Evolutionary conservation across 2,329 filamentous ascomycete species (phyloP).

Genomic region (Ophiostoma himal-ulmi): DNA sequence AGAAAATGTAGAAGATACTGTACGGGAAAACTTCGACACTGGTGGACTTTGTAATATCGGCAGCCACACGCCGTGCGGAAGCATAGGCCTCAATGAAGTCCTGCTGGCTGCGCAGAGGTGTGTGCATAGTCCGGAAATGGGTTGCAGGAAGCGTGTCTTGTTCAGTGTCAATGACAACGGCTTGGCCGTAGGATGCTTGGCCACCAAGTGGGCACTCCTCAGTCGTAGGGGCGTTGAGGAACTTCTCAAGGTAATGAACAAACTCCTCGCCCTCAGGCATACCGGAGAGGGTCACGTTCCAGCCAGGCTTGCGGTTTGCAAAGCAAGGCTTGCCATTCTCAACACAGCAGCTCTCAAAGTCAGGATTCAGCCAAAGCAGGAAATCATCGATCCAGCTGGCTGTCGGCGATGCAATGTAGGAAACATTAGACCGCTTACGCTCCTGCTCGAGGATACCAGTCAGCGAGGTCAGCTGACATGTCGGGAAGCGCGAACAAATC

Average conservation of each 20-base stretch:
- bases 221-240: constrained; percentile 72
- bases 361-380: constrained; percentile 92
- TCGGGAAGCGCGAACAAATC: constrained; percentile 84
- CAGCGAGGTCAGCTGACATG: constrained; percentile 76
- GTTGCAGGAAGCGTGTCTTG: constrained; percentile 66
- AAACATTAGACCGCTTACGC: constrained; percentile 79
- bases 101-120: constrained; percentile 75
- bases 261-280: constrained; percentile 96
- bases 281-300: constrained; percentile 82
- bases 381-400: constrained; percentile 98
- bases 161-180: constrained; percentile 70
- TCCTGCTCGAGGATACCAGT: constrained; percentile 91
- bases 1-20: constrained; percentile 97
- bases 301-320: constrained; percentile 65
- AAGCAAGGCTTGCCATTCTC: constrained; percentile 72
- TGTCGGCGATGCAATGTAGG: constrained; percentile 79
- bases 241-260: constrained; percentile 74
- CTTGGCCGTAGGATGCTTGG: constrained; percentile 77
- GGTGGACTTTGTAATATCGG: constrained; percentile 65
- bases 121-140: constrained; percentile 89
- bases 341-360: constrained; percentile 66
- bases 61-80: constrained; percentile 79
- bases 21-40: constrained; percentile 88
- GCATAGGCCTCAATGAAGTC: constrained; percentile 92
- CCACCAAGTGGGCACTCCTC: constrained; percentile 84